A percentile compares a stretch with the other conserved stretches of the same genome.
These are phyloP conservation scores for Citrus mangshanensis DNA, from an alignment of 345 rosid genomes.

Conservation along the genomic window DNA sequence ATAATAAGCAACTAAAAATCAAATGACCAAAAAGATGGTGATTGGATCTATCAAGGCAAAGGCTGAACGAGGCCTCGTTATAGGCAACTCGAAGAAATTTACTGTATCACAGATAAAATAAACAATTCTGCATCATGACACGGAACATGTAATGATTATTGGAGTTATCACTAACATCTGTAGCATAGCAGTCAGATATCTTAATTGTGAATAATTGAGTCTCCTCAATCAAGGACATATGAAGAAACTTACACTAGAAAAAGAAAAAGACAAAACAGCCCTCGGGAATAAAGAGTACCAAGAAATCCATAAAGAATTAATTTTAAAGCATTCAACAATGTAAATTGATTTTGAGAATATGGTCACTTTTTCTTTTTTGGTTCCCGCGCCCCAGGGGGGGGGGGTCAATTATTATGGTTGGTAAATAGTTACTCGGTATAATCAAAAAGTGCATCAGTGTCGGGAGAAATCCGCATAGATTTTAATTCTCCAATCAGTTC, in stretches of 20 bases:
- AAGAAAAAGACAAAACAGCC: neutral
- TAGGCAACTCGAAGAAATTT: neutral
- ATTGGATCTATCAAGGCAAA: neutral
- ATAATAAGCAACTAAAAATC: neutral
- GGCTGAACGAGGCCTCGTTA: neutral
- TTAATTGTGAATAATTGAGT: neutral
- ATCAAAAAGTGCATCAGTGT: constrained; percentile 3
- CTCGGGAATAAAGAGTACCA: neutral
- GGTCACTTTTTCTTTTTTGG: too few species aligned
- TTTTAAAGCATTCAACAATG: neutral
- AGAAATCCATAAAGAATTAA: neutral
- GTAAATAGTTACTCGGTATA: neutral
- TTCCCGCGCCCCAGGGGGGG: too few species aligned
- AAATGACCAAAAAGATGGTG: neutral
- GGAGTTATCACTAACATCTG: neutral
- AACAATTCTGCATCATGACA: neutral
- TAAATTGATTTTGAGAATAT: neutral
- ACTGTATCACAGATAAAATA: neutral
- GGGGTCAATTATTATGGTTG: neutral
- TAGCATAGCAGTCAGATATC: neutral
- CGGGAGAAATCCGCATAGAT: neutral
- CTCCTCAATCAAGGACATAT: neutral
- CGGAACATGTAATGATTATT: neutral
- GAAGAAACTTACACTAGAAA: neutral
- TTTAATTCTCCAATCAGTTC: constrained; percentile 11